phyloP scores from a whole-genome alignment of 345 rosid species.

The Hibiscus trionum region DNA sequence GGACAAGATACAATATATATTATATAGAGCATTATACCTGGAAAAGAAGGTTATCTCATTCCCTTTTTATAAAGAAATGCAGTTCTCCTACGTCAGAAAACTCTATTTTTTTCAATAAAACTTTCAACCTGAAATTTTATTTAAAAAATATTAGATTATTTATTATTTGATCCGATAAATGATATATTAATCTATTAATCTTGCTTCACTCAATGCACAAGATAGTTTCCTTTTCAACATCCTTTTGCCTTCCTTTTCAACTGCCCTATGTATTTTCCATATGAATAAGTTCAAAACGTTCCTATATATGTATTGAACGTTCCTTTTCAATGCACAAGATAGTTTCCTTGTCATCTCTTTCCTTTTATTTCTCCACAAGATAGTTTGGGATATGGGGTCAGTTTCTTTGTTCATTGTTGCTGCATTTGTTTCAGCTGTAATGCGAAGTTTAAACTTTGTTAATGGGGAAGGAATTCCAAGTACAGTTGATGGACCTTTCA shows the following conservation, averaged over 20 bases:
- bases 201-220: neutral
- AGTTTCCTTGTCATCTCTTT: neutral
- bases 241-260: neutral
- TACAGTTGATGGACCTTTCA: constrained; percentile 72
- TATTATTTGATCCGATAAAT: no score
- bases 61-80: no score
- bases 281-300: neutral
- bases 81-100: neutral
- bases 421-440: neutral
- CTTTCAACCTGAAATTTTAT: no score
- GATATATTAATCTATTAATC: neutral
- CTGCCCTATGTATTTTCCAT: neutral
- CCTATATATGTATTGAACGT: neutral
- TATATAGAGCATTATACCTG: neutral
- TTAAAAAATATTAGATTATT: no score
- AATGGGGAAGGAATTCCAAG: constrained; percentile 30
- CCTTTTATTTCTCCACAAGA: neutral
- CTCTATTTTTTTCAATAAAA: no score
- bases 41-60: neutral
- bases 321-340: no score
- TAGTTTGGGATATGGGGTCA: neutral
- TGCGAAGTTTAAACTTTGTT: neutral
- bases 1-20: neutral
- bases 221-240: neutral
- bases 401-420: neutral